These are phyloP conservation scores for Fagopyrum tataricum DNA, from an alignment of 148 eudicot species.

Conservation along the genomic window DNA sequence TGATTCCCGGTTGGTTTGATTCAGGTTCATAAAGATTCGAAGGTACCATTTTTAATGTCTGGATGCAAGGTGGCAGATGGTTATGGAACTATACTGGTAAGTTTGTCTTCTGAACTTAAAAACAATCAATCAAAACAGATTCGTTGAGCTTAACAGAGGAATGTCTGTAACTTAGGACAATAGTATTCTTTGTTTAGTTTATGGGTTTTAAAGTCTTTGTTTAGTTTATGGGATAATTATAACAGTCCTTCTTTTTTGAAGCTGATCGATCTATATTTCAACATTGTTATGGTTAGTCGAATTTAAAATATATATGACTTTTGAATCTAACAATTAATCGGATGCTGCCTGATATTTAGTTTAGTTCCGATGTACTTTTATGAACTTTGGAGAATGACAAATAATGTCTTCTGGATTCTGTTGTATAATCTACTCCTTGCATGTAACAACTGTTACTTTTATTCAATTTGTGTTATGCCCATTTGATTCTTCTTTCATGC, in stretches of 20 bases:
- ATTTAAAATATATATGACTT: not conserved
- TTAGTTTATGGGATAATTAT: not conserved
- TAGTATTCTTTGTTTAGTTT: not conserved
- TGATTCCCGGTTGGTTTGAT: slow-evolving; percentile 14
- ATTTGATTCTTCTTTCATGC: not conserved
- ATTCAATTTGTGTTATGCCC: not conserved
- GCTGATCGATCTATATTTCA: not conserved
- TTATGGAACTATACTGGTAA: slow-evolving; percentile 91
- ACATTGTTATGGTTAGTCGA: not conserved
- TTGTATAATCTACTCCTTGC: not conserved
- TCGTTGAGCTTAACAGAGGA: not conserved
- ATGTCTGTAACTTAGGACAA: not conserved
- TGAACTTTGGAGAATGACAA: not conserved
- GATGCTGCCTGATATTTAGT: not conserved
- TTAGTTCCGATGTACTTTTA: not conserved
- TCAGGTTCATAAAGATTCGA: slow-evolving; percentile 61
- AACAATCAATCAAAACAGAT: not conserved
- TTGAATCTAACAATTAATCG: not conserved
- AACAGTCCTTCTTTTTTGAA: not conserved
- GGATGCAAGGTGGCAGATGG: slow-evolving; percentile 99
- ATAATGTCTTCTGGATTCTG: not conserved
- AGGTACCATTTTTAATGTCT: slow-evolving; percentile 83
- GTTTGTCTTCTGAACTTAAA: not conserved
- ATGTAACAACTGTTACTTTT: not conserved
- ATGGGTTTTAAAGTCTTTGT: not conserved